Conservation (phyloP, 2,329 filamentous ascomycete species). For the Xylariaceae sp. region DNA sequence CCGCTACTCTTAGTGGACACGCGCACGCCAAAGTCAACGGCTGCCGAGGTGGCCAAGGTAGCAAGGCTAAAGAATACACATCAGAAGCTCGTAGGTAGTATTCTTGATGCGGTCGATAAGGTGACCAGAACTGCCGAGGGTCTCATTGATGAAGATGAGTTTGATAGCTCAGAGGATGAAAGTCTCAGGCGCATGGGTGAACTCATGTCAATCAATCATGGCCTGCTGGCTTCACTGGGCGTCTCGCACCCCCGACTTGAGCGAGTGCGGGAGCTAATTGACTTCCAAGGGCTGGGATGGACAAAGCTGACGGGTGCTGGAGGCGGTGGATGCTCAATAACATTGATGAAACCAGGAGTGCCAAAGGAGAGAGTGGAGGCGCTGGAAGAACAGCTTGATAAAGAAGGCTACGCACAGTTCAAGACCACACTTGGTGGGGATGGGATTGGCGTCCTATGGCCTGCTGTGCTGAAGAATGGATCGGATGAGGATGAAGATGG, state of each 20-base stretch:
- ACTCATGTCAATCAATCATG: constrained; percentile 92
- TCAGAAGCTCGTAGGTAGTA: constrained; percentile 77
- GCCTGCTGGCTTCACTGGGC: constrained; percentile 85
- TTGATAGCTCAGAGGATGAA: constrained; percentile 68
- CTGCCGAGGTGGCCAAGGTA: constrained; percentile 86
- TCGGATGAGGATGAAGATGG: constrained; percentile 78
- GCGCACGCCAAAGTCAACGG: constrained; percentile 83
- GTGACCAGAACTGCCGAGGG: constrained; percentile 64
- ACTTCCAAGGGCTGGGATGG: constrained; percentile 90
- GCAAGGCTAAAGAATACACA: constrained; percentile 72
- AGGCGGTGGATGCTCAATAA: constrained; percentile 94
- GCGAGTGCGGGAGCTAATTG: constrained; percentile 87
- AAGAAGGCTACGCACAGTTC: constrained; percentile 82
- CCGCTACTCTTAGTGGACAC: constrained; percentile 92
- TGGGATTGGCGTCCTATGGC: constrained; percentile 92
- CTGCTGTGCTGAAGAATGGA: constrained; percentile 86
- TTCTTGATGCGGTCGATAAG: constrained; percentile 85
- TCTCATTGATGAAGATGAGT: constrained; percentile 66
- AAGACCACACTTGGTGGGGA: constrained; percentile 91
- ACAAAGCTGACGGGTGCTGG: constrained; percentile 97
- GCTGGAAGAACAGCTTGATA: constrained; percentile 69
- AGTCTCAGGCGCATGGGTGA: constrained; percentile 80
- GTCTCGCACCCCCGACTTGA: constrained; percentile 95
- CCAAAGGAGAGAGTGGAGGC: constrained; percentile 61
- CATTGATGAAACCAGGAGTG: constrained; percentile 76